Base-by-base conservation (phyloP, 805 yeast species). In the Cyberlindnera suaveolens region DNA sequence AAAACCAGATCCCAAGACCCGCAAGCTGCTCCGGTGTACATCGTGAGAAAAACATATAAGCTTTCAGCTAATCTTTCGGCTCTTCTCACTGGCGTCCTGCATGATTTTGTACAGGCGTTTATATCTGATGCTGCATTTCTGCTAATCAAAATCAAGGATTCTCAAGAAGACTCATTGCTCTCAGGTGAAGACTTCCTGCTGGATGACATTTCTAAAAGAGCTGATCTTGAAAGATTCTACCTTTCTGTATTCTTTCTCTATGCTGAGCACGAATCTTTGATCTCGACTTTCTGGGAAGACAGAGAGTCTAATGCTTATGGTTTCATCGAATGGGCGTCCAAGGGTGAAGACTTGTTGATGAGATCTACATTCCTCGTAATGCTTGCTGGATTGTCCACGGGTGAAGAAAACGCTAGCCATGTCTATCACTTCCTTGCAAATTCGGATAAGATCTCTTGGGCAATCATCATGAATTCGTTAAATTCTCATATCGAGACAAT, bases 191-290 rank as follows among this genome's bases (percentile, higher is more conserved):
- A 70, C 32, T 62, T 80, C 17, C 72, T 77, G 44, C 62, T 82
- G 32, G 87, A 82, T 48, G 79, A 72, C 41, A 71, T 85, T 16
- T 73, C 87, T 1, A 78, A 82, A 20, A 79, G 82, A 52, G 86
- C 91, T 1, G 97, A 93, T 50, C 66, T 93, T 32, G 99, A 93
- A 60, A 71, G 96, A 48, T 86, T 91, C 55, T 90, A 87, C 56
- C 58, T 90, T 49, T 74, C 91, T 3, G 70, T 87, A 45, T 82
- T 81, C 35, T 85, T 75, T 58, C 70, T 87, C 7, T 89, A 83
- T 59, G 67, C 74, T 23, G 71, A 75, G 15, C 70, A 95, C 44
- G 78, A 81, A 1, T 72, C 73, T 1, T 64, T 81, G 7, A 74
- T 85, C 13, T 55, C 70, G 2, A 63, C 66, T 11, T 84, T 86